phyloP scores from a whole-genome alignment of 148 eudicot species.

The Nyssa sinensis region DNA sequence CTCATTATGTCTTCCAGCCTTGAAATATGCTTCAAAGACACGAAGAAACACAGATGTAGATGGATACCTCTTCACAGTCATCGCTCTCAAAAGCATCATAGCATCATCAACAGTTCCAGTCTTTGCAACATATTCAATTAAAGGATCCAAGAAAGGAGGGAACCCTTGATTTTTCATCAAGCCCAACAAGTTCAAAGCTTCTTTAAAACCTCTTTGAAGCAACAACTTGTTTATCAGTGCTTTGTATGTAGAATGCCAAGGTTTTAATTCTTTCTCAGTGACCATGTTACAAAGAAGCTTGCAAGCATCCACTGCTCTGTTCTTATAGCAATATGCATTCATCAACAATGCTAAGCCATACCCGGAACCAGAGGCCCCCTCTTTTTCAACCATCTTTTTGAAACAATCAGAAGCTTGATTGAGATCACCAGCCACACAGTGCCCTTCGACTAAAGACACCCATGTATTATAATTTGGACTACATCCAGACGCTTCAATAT shows the following conservation, averaged over 20 bases:
- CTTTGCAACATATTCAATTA: slow-evolving; percentile 50
- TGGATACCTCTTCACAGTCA: slow-evolving; percentile 59
- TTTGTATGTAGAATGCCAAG: slow-evolving; percentile 61
- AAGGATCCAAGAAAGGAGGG: slow-evolving; percentile 74
- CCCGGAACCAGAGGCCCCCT: slow-evolving; percentile 40
- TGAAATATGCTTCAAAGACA: slow-evolving; percentile 62
- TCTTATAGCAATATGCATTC: slow-evolving; percentile 44
- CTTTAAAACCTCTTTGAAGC: slow-evolving; percentile 44
- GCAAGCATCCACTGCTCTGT: slow-evolving; percentile 55
- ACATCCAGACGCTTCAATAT: slow-evolving; percentile 30
- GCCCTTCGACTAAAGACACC: slow-evolving; percentile 68
- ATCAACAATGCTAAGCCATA: slow-evolving; percentile 52
- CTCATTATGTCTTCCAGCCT: slow-evolving; percentile 54
- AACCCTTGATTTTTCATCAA: slow-evolving; percentile 76
- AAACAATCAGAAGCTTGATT: slow-evolving; percentile 54
- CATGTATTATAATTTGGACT: slow-evolving; percentile 36
- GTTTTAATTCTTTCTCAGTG: slow-evolving; percentile 39
- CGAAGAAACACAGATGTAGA: slow-evolving; percentile 45
- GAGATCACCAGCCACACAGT: slow-evolving; percentile 54
- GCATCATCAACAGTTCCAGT: slow-evolving; percentile 67
- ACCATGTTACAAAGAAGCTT: slow-evolving; percentile 52
- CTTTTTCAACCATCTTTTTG: slow-evolving; percentile 45
- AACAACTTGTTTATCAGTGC: slow-evolving; percentile 53
- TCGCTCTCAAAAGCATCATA: slow-evolving; percentile 40
- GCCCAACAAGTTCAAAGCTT: slow-evolving; percentile 54